Evolutionary conservation across 208 protist genomes (phyloP).

Genomic region (Crithidia acanthocephali): DNA sequence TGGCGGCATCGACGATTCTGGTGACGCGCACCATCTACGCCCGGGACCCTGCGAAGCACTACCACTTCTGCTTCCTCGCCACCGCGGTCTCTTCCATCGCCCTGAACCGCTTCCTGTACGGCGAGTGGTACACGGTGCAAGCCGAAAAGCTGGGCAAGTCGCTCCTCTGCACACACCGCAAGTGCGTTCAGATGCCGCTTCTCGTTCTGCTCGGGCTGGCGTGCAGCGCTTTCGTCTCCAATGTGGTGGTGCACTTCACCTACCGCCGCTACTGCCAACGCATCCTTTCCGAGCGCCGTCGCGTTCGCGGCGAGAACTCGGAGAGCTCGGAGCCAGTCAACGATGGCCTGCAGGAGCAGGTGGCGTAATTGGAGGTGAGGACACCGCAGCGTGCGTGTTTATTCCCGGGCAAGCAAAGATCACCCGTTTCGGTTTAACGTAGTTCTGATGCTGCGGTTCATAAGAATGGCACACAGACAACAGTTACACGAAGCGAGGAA

Average conservation of each 20-base stretch:
- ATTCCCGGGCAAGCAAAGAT: too few relatives aligned
- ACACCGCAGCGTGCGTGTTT: too few relatives aligned
- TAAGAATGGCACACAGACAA: not conserved
- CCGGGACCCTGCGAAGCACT: slow-evolving; percentile 72
- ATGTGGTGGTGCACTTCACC: slow-evolving; percentile 40
- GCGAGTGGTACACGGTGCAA: slow-evolving; percentile 71
- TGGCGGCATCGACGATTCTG: slow-evolving; percentile 40
- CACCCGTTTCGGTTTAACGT: not conserved
- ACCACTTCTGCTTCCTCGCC: slow-evolving; percentile 60
- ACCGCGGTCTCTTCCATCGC: slow-evolving; percentile 43
- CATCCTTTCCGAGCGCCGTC: slow-evolving; percentile 48
- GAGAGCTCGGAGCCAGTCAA: not conserved
- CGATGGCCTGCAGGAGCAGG: not conserved
- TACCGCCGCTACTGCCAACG: slow-evolving; percentile 45
- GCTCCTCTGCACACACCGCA: slow-evolving; percentile 27
- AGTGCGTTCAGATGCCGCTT: slow-evolving; percentile 53
- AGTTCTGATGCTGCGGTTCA: not conserved
- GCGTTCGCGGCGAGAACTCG: slow-evolving; percentile 30
- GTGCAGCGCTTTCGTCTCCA: slow-evolving; percentile 37
- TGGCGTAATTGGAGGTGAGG: not conserved
- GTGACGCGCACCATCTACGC: slow-evolving; percentile 73
- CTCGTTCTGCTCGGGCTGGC: slow-evolving; percentile 46
- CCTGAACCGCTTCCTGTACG: slow-evolving; percentile 70
- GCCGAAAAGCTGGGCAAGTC: slow-evolving; percentile 43
- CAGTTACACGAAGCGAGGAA: not conserved